Evolutionary conservation across 768 basidiomycete genomes (phyloP), one percentile per base, ranked within the genome.

Genomic region (Auriculariales sp.): DNA sequence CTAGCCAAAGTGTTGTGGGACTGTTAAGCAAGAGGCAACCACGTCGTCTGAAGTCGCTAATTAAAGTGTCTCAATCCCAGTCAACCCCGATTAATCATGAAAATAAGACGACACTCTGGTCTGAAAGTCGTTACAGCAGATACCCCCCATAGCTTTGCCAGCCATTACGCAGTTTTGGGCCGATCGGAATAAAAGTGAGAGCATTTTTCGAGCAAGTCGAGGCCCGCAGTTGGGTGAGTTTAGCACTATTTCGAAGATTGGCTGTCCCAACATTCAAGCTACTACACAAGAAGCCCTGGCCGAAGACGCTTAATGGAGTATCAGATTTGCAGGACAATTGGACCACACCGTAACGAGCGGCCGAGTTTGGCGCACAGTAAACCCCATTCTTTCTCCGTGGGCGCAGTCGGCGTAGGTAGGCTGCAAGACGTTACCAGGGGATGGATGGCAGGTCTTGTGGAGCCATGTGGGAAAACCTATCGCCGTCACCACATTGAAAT

Each of bases 1-100:
- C 56, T 62, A 65, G 47, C 62, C 48, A 4, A 59, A 55, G 52
- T 65, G 59, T 24, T 60, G 59, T 61, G 59, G 64, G 67, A 66
- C 50, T 54, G 52, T 24, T 66, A 19, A n/a, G 35, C 35, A 36
- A 17, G 15, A 36, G n/a, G 6, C n/a, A 56, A 28, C 63, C 62
- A 49, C 68, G 66, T 45, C 58, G 60, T 27, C 61, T 47, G 46
- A 62, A 56, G 7, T 55, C 35, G 19, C 61, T 55, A 32, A 53
- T 56, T 32, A 55, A 57, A 19, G 48, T 51, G 30, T 50, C 54
- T 17, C 7, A 36, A 36, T 17, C n/a, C 35, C 35, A 36, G 5
- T 19, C 35, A 19, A 36, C 35, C 7, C 35, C 22, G 35, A 7
- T 6, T 5, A 36, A 17, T 36, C 7, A 36, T 7, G 7, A 5